A percentile compares a stretch with the other conserved stretches of the same genome.
Evolutionary conservation across 352 stramenopile genomes (phyloP).

Genomic region (Thraustochytrium striatum): DNA sequence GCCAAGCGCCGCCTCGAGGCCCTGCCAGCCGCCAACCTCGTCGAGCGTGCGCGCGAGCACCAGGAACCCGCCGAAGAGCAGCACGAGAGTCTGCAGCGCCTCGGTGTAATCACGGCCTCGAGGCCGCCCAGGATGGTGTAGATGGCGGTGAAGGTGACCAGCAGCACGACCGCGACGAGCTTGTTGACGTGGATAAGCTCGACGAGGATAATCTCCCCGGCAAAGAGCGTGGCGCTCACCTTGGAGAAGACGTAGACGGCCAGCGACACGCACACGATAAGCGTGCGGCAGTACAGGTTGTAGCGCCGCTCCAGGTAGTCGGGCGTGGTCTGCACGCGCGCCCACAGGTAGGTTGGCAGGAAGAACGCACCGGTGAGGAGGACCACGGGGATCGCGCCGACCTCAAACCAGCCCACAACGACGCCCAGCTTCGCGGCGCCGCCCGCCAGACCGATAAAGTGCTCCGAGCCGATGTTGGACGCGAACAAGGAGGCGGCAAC

Average conservation of each 20-base stretch:
- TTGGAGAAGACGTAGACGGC: constrained; percentile 68
- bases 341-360: constrained; percentile 64
- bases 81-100: constrained; percentile 66
- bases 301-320: constrained; percentile 66
- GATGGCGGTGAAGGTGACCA: constrained; percentile 62
- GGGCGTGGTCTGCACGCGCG: constrained; percentile 63
- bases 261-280: constrained; percentile 30
- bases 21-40: constrained; percentile 62
- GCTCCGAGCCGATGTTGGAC: constrained; percentile 66
- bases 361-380: constrained; percentile 65
- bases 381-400: constrained; percentile 63
- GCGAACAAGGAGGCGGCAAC: constrained; percentile 58
- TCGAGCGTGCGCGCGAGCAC: constrained; percentile 61
- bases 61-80: constrained; percentile 60
- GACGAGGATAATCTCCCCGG: constrained; percentile 51
- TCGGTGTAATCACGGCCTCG: constrained; percentile 68
- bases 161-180: constrained; percentile 60
- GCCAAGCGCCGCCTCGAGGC: constrained; percentile 58
- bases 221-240: constrained; percentile 67
- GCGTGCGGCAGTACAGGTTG: constrained; percentile 41
- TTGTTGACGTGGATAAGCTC: constrained; percentile 46
- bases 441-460: constrained; percentile 68
- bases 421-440: constrained; percentile 63
- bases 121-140: constrained; percentile 66
- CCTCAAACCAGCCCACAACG: constrained; percentile 65